Conservation (phyloP, 2,329 filamentous ascomycete species). For the Cytospora chrysosperma region DNA sequence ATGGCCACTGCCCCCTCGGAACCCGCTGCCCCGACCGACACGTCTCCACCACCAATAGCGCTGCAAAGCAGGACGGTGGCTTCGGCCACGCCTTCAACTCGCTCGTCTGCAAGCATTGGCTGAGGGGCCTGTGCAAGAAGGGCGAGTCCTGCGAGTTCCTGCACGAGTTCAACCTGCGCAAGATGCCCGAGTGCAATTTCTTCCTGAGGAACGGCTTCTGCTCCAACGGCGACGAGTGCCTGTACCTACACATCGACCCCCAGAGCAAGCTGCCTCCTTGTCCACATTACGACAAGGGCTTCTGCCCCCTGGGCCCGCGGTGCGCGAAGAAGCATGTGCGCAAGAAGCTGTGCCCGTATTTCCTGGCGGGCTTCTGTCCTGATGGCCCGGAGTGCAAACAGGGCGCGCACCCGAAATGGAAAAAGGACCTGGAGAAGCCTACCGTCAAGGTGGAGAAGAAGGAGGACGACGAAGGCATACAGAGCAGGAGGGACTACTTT, state of each 20-base stretch:
- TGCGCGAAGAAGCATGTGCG: conserved; percentile 90
- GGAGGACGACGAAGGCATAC: conserved; percentile 56
- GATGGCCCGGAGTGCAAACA: conserved; percentile 73
- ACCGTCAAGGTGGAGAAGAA: conserved; percentile 65
- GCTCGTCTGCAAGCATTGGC: conserved; percentile 98
- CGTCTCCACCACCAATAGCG: conserved; percentile 39
- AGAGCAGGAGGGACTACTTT: conserved; percentile 38
- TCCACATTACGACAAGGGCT: conserved; percentile 90
- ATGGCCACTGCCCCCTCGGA: conserved; percentile 84
- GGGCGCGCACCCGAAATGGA: conserved; percentile 82
- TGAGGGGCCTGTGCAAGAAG: conserved; percentile 96
- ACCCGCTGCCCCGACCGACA: conserved; percentile 85
- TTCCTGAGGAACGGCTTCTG: conserved; percentile 93
- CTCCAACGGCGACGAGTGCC: conserved; percentile 93
- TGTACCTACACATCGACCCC: conserved; percentile 88
- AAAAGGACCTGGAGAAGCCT: conserved; percentile 72
- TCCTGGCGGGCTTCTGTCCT: conserved; percentile 92
- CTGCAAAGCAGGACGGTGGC: conserved; percentile 32
- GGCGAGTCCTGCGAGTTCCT: conserved; percentile 95
- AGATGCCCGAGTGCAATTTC: conserved; percentile 98
- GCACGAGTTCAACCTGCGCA: conserved; percentile 96
- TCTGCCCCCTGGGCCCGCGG: conserved; percentile 84
- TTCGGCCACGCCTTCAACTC: conserved; percentile 61
- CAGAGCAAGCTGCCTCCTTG: conserved; percentile 76
- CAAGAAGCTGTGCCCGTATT: conserved; percentile 77